A percentile compares a stretch with the other conserved stretches of the same genome.
Evolutionary conservation across 208 protist species (phyloP).

Genomic region (Plasmodiophora brassicae): DNA sequence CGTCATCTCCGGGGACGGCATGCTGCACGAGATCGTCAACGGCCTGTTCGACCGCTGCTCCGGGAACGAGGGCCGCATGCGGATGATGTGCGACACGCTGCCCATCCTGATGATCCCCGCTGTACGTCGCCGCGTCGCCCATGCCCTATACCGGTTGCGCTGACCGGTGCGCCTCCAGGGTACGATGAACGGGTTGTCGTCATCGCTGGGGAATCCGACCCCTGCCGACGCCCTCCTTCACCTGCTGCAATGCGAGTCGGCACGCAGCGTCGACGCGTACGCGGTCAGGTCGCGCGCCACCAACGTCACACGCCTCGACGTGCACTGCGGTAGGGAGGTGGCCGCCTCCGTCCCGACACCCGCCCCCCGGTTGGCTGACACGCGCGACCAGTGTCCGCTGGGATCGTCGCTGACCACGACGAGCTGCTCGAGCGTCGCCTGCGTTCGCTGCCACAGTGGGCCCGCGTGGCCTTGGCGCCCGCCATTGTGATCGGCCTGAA

Average conservation of each 20-base stretch:
- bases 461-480: background rate
- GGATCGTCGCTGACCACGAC: background rate
- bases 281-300: background rate
- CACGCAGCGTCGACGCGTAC: background rate
- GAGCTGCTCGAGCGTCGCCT: background rate
- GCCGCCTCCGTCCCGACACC: too few relatives aligned
- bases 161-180: background rate
- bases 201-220: background rate
- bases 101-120: background rate
- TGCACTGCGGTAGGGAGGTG: background rate
- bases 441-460: background rate
- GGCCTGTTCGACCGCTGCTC: background rate
- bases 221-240: background rate
- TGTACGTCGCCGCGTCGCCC: background rate
- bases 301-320: background rate
- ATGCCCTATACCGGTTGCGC: background rate
- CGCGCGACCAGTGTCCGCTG: background rate
- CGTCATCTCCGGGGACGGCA: background rate
- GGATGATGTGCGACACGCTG: background rate
- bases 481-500: background rate
- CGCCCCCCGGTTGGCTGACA: too few relatives aligned
- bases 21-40: background rate
- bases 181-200: background rate
- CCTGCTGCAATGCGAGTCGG: background rate
- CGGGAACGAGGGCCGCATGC: background rate